phyloP scores from a whole-genome alignment of 2,329 filamentous ascomycete species.

The Fusarium poae region DNA sequence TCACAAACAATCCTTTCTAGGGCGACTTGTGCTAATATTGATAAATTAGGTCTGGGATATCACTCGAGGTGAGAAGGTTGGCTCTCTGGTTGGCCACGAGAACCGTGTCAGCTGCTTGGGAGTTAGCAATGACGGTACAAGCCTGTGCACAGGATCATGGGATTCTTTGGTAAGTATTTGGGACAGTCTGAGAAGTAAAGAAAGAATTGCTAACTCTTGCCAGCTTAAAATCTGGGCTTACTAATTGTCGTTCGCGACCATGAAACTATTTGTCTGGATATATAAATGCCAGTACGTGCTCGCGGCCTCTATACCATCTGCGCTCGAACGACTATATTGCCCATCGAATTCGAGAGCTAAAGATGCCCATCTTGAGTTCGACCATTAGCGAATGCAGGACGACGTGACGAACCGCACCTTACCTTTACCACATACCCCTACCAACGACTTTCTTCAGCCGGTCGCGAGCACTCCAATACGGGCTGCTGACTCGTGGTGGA shows the following conservation, averaged over 20 bases:
- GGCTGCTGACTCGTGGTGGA: slow-evolving; percentile 46
- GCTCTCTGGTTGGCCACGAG: slow-evolving; percentile 95
- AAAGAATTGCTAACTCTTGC: slow-evolving; percentile 23
- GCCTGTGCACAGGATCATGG: slow-evolving; percentile 99
- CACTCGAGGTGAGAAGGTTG: slow-evolving; percentile 95
- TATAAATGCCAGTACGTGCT: slow-evolving; percentile 49
- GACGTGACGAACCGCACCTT: slow-evolving; percentile 57
- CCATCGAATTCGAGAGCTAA: slow-evolving; percentile 50
- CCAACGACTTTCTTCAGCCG: slow-evolving; percentile 46
- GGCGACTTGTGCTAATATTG: slow-evolving; percentile 19
- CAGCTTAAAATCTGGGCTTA: slow-evolving; percentile 92
- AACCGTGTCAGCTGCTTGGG: slow-evolving; percentile 99
- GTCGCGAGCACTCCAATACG: slow-evolving; percentile 41
- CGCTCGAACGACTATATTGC: slow-evolving; percentile 52
- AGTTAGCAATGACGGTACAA: slow-evolving; percentile 99
- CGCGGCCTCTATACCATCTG: slow-evolving; percentile 48
- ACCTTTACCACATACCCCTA: slow-evolving; percentile 50
- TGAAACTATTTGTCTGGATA: slow-evolving; percentile 49
- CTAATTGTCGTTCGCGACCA: slow-evolving; percentile 59
- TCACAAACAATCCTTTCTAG: background rate
- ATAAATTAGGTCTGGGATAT: slow-evolving; percentile 92
- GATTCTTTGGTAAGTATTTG: slow-evolving; percentile 87
- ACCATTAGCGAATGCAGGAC: slow-evolving; percentile 56
- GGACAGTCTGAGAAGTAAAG: background rate
- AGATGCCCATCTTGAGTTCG: slow-evolving; percentile 52